phyloP scores from a whole-genome alignment of 805 yeast species.

The Ogataea degrootiae region DNA sequence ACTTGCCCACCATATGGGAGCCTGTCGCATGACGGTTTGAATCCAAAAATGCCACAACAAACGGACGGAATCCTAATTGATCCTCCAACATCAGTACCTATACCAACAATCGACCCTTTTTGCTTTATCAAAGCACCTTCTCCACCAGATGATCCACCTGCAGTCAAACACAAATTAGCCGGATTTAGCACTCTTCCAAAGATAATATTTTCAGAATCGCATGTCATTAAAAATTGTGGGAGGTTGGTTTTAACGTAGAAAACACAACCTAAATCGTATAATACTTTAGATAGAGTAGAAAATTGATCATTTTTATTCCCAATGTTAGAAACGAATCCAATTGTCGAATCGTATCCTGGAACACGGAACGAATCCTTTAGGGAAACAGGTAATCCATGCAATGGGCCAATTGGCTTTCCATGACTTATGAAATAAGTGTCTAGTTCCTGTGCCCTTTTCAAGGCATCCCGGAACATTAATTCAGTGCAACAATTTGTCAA shows the following conservation, averaged over 20 bases:
- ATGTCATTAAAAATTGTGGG: slow-evolving; percentile 57
- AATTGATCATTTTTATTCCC: slow-evolving; percentile 9
- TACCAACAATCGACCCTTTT: slow-evolving; percentile 52
- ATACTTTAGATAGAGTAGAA: slow-evolving; percentile 17
- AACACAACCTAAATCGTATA: slow-evolving; percentile 28
- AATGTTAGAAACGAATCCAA: slow-evolving; percentile 13
- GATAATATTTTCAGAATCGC: slow-evolving; percentile 46
- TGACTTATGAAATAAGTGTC: slow-evolving; percentile 11
- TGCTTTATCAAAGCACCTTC: slow-evolving; percentile 54
- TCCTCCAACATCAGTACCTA: slow-evolving; percentile 65
- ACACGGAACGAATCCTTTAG: slow-evolving; percentile 45
- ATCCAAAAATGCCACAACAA: slow-evolving; percentile 48
- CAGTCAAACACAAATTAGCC: slow-evolving; percentile 43
- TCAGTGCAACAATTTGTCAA: slow-evolving; percentile 23
- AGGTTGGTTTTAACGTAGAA: slow-evolving; percentile 43
- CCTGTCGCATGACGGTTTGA: slow-evolving; percentile 40
- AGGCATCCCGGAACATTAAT: slow-evolving; percentile 21
- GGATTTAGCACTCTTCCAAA: slow-evolving; percentile 49
- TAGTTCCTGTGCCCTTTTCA: slow-evolving; percentile 17
- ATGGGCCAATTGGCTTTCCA: slow-evolving; percentile 18
- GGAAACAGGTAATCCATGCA: slow-evolving; percentile 37
- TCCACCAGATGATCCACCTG: slow-evolving; percentile 65
- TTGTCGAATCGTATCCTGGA: slow-evolving; percentile 31
- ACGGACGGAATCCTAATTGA: slow-evolving; percentile 56
- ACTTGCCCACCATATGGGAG: slow-evolving; percentile 25